phyloP scores from a whole-genome alignment of 257 asterid species.

The Solanum paucissectum region DNA sequence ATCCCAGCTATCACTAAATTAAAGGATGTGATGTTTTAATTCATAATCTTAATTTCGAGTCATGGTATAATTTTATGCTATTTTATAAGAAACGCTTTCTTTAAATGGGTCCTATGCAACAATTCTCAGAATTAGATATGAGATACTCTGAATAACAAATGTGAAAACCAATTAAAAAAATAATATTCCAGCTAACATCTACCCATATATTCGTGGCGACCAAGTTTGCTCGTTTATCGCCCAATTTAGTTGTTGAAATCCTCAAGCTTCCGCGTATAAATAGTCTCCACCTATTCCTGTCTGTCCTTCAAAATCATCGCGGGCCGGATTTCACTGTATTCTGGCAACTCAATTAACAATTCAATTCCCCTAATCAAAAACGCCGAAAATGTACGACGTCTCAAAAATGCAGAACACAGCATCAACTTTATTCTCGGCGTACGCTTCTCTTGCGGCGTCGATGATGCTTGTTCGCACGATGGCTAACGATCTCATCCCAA shows the following conservation, averaged over 20 bases:
- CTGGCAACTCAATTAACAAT: not conserved
- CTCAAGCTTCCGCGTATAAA: not conserved
- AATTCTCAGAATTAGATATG: too few relatives aligned
- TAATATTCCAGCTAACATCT: not conserved
- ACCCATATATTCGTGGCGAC: not conserved
- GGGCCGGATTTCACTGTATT: not conserved
- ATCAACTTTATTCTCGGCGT: constrained; percentile 52
- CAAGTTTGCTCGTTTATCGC: not conserved
- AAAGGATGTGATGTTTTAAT: not conserved
- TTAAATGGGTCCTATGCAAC: too few relatives aligned
- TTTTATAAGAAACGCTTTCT: too few relatives aligned
- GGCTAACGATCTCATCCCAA: constrained; percentile 48
- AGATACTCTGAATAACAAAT: too few relatives aligned
- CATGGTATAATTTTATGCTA: too few relatives aligned
- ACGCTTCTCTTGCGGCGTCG: constrained; percentile 66
- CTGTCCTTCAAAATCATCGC: not conserved
- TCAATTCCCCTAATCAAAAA: not conserved
- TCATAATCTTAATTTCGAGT: too few relatives aligned
- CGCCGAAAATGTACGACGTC: constrained; percentile 16
- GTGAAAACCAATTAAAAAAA: not conserved
- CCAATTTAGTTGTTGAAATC: not conserved
- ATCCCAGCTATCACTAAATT: not conserved
- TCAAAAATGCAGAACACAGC: constrained; percentile 46
- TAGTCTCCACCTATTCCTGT: not conserved
- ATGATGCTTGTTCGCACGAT: constrained; percentile 63